A percentile compares a stretch with the other conserved stretches of the same genome.
These are phyloP conservation scores for Coprinopsis sp. DNA, from an alignment of 768 basidiomycete species.

Conservation along the genomic window DNA sequence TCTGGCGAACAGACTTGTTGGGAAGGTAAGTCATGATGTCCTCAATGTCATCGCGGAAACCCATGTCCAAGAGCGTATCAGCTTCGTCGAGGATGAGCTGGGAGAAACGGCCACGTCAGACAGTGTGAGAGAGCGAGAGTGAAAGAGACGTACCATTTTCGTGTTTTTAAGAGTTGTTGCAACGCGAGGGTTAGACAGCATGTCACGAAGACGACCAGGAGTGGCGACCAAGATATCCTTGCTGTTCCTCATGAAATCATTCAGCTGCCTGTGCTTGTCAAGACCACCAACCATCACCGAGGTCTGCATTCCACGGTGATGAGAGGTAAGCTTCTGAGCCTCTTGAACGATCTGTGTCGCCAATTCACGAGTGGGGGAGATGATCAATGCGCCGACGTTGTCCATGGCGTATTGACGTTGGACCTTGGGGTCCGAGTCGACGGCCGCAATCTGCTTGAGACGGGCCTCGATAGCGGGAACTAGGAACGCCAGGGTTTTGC, in stretches of 20 bases:
- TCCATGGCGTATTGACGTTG: slow-evolving; percentile 35
- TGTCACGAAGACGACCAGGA: slow-evolving; percentile 80
- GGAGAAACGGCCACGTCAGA: neutral
- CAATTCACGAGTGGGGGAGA: slow-evolving; percentile 87
- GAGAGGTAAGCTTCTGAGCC: slow-evolving; percentile 57
- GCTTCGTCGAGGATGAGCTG: slow-evolving; percentile 91
- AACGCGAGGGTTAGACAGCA: slow-evolving; percentile 51
- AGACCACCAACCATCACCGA: slow-evolving; percentile 76
- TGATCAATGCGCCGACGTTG: slow-evolving; percentile 68
- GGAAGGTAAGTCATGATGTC: slow-evolving; percentile 65
- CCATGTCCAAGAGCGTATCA: slow-evolving; percentile 88
- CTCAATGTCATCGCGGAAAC: slow-evolving; percentile 84
- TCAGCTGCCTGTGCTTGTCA: slow-evolving; percentile 60
- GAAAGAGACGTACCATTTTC: slow-evolving; percentile 52
- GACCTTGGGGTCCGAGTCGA: slow-evolving; percentile 20
- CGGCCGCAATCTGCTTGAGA: slow-evolving; percentile 48
- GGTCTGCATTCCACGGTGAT: slow-evolving; percentile 64
- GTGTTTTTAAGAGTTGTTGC: slow-evolving; percentile 47
- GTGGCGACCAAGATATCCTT: slow-evolving; percentile 87
- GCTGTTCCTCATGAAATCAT: slow-evolving; percentile 56
- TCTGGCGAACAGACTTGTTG: slow-evolving; percentile 64
- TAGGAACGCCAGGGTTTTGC: slow-evolving; percentile 86
- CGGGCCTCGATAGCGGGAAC: slow-evolving; percentile 83
- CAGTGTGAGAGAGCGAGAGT: neutral
- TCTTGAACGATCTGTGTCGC: slow-evolving; percentile 89